These are phyloP conservation scores for Curvularia spicifera DNA, from an alignment of 2,329 filamentous ascomycete species.

Conservation along the genomic window DNA sequence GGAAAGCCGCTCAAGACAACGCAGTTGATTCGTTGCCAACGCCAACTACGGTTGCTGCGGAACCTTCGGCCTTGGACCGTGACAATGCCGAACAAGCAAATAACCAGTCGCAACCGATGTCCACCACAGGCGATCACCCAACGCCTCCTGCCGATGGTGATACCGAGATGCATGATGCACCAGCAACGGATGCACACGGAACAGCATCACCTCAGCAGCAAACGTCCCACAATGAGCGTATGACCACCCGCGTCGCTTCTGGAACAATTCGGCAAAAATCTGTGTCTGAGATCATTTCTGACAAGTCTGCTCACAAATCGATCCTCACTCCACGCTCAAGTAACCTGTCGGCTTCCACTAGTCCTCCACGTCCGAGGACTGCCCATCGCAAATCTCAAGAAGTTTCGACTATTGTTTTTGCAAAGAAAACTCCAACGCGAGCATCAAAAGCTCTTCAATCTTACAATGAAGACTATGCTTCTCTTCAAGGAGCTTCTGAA, in stretches of 20 bases:
- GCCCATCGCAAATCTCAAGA: constrained; percentile 61
- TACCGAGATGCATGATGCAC: constrained; percentile 43
- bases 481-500: constrained; percentile 55
- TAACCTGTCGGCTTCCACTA: constrained; percentile 35
- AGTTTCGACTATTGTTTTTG: constrained; percentile 78
- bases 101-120: constrained; percentile 17
- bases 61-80: constrained; percentile 34
- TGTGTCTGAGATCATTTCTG: constrained; percentile 73
- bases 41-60: constrained; percentile 44
- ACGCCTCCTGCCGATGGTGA: constrained; percentile 47
- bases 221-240: constrained; percentile 55
- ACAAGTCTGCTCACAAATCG: constrained; percentile 57
- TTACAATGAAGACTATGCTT: constrained; percentile 50
- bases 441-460: constrained; percentile 41
- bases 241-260: constrained; percentile 73
- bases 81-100: constrained; percentile 28
- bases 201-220: constrained; percentile 33
- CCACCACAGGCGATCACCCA: constrained; percentile 36
- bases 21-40: constrained; percentile 46
- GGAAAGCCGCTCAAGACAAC: constrained; percentile 24
- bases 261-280: constrained; percentile 75
- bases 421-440: constrained; percentile 60
- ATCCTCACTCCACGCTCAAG: constrained; percentile 49
- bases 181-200: constrained; percentile 15
- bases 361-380: constrained; percentile 32